Evolutionary conservation across 768 basidiomycete genomes (phyloP), one percentile per base, ranked within the genome.

Genomic region (Mycena floridula): DNA sequence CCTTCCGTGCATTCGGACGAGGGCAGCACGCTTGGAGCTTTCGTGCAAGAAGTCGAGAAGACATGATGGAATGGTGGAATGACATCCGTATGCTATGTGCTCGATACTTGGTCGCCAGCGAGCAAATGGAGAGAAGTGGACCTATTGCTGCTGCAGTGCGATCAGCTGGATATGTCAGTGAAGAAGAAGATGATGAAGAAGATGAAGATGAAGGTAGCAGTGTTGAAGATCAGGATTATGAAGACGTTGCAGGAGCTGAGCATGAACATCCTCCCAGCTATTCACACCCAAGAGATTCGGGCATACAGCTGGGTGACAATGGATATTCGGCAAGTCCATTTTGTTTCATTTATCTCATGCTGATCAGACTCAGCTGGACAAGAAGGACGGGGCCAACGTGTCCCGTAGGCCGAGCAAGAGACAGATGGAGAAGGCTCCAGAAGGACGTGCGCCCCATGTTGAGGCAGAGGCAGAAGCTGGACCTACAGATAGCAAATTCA

Each of bases 21-120:
- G 38, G 26, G 1, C 68, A 78, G 43, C 75, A 80, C 54, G 89
- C 89, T 23, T 98, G 88, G 82, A 88, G 82, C 40, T 98, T 99
- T 74, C 77, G 92, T 26, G 78, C 88, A 37, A 69, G 95, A 48
- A 86, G 82, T 47, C 80, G 87, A 52, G 95, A 98, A 50, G 95
- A 97, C 54, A 92, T 97, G 91, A 91, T 97, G 91, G 96, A 99
- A 67, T 96, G 96, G 90, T 99, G 96, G 96, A 98, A 98, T 59
- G 96, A 98, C 59, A 73, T 94, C 30, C 67, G 89, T 49, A 93
- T 94, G 90, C 69, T 95, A 30, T 94, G 92, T 55, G 91, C 93
- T 18, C 66, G 91, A 50, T 97, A 96, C 60, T 75, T 99, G 43
- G 90, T 98, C 30, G 92, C 93, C 25, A 89, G 85, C 51, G 96